Conservation (phyloP, 495 filamentous ascomycete species). For the Aspergillus biplanus region DNA sequence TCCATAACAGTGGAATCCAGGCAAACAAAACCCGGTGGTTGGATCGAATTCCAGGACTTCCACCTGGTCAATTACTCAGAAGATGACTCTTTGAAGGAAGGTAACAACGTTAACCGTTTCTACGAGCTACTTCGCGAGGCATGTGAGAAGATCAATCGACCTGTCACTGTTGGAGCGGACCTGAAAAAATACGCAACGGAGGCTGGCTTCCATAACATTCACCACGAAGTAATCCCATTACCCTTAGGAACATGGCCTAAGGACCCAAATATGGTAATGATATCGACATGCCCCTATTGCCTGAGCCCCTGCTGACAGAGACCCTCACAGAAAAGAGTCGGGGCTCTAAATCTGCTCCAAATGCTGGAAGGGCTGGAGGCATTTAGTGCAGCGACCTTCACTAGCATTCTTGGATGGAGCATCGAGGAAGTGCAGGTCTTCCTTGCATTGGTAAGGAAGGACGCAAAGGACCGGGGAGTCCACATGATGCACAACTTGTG, state of each 20-base stretch:
- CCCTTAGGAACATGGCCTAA: slow-evolving; percentile 16
- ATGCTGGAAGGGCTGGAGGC: slow-evolving; percentile 18
- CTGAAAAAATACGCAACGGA: background rate
- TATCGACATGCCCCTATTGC: too few relatives aligned
- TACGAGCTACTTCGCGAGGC: slow-evolving; percentile 12
- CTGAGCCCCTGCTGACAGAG: background rate
- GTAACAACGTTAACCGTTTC: slow-evolving; percentile 12
- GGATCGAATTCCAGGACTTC: slow-evolving; percentile 18
- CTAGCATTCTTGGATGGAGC: slow-evolving; percentile 12
- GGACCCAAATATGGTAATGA: slow-evolving; percentile 13
- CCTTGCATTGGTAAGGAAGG: slow-evolving; percentile 6
- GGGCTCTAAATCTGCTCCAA: slow-evolving; percentile 16
- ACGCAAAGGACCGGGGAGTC: slow-evolving; percentile 8
- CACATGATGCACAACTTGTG: slow-evolving; percentile 24
- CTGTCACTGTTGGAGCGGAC: slow-evolving; percentile 7
- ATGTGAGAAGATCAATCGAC: slow-evolving; percentile 4
- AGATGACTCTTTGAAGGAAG: slow-evolving; percentile 1
- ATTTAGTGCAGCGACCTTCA: slow-evolving; percentile 13
- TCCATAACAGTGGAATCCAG: background rate
- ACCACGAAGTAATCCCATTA: slow-evolving; percentile 6
- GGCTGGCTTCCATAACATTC: slow-evolving; percentile 12
- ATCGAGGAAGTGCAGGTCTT: slow-evolving; percentile 15
- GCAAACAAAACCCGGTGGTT: slow-evolving; percentile 9
- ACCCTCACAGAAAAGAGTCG: slow-evolving; percentile 4
- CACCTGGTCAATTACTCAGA: slow-evolving; percentile 7